A percentile compares a stretch with the other conserved stretches of the same genome.
Conservation (phyloP, 2,329 filamentous ascomycete species). For the Xylaria arbuscula region DNA sequence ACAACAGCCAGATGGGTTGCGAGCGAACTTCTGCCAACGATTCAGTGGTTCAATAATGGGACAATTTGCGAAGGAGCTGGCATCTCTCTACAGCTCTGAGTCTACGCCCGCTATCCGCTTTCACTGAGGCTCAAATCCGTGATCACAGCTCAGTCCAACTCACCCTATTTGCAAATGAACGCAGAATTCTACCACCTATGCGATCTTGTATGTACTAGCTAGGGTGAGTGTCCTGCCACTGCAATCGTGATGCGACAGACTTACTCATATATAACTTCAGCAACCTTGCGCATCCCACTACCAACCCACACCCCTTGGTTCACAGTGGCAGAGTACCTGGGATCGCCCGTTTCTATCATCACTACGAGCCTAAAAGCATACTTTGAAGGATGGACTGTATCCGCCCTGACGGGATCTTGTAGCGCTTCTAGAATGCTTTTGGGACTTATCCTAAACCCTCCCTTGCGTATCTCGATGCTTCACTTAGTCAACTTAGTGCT, state of each 20-base stretch:
- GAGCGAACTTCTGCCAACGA: slow-evolving; percentile 60
- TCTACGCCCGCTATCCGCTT: not conserved
- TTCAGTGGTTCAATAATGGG: slow-evolving; percentile 64
- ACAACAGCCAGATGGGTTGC: slow-evolving; percentile 71
- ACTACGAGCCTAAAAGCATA: slow-evolving; percentile 36
- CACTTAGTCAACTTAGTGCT: not conserved
- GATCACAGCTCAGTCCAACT: not conserved
- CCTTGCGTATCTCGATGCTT: slow-evolving; percentile 37
- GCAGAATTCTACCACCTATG: not conserved
- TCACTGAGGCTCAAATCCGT: not conserved
- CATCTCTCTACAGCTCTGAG: slow-evolving; percentile 34
- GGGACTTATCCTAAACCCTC: slow-evolving; percentile 32
- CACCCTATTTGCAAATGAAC: not conserved
- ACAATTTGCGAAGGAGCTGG: slow-evolving; percentile 54
- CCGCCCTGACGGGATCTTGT: slow-evolving; percentile 24
- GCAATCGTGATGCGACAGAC: not conserved
- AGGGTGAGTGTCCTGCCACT: slow-evolving; percentile 3
- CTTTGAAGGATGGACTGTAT: slow-evolving; percentile 24
- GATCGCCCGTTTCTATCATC: slow-evolving; percentile 35
- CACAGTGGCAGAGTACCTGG: slow-evolving; percentile 24
- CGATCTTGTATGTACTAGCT: slow-evolving; percentile 23
- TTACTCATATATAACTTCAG: slow-evolving; percentile 40
- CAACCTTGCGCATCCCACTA: slow-evolving; percentile 35
- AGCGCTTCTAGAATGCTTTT: slow-evolving; percentile 32
- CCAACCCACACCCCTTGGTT: slow-evolving; percentile 37